Base-by-base conservation (phyloP, 108 stramenopile genomes). In the Fistulifera solaris region DNA sequence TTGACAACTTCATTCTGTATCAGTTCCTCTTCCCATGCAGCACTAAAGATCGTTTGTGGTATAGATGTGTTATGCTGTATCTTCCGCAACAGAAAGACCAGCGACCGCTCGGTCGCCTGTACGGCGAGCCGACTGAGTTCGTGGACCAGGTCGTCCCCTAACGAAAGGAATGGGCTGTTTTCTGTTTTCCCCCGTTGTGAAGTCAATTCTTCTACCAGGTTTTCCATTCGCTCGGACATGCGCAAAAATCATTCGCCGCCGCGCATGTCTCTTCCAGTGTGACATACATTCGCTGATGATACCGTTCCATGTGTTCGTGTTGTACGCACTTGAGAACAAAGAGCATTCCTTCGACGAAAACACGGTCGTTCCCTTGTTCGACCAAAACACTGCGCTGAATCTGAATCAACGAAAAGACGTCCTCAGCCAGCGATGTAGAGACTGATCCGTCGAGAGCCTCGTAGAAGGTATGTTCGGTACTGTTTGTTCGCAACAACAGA, bases 1-100 rank as follows among this genome's bases (percentile, higher is more conserved):
- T 80, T 41, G 10, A 82, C 76, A 38, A 90, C 77, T 50, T 90
- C 78, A 44, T 90, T 90, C 50, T 77, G 65, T 16, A 67, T 65
- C 65, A 77, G 59, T 4, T 77, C 64, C 19, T 77, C 76, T 53
- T 90, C 88, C 88, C 88, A 90, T 1, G 72, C 71, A 25, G 58
- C 62, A 42, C 71, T 73, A 52, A 90, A 90, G 0, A 90, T 56
- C 21, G 73, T 39, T 0, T 60, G 35, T 1, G 77, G 61, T 44
- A 90, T 83, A 25, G 63, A 62, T 15, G 76, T 75, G 23, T 79
- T 56, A 7, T 44, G 40, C 8, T 59, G 44, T 31, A 86, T 72
- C 15, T 68, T 62, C 42, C 72, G 63, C 40, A 85, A 75, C 27
- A 85, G 59, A 42, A 70, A 85, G 48, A 68, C 62, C 40, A 76